Base-by-base conservation (phyloP, 148 eudicot species). In the Rhododendron mucronatum region DNA sequence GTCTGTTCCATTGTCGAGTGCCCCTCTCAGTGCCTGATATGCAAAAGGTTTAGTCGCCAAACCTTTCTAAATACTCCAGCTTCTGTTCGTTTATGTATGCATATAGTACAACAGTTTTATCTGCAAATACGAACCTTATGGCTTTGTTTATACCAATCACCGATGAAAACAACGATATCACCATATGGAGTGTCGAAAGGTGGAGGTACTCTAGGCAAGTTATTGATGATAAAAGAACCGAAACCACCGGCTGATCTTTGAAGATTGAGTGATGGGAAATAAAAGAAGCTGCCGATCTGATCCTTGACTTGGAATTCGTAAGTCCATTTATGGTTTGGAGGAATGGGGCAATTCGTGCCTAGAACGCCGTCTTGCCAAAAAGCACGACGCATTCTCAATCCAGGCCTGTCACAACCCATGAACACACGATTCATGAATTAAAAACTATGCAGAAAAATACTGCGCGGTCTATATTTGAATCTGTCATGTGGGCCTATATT, bases 1-100 rank as follows among this genome's bases (percentile, higher is more conserved):
- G 59, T 92, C 92, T 84, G 88, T 92, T 78, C 98, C 99, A 45
- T 87, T 91, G 82, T 95, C 89, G n/a, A 96, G 94, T 30, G 91
- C 81, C 88, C 78, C 94, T 91, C 99, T 96, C 91, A 95, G 88
- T 80, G 92, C 95, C 99, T 97, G 86, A 11, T 84, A 65, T 65
- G 48, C 41, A 84, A 78, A 41, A 10, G 71, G n/a, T 4, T 61
- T 61, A 61, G 26, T 21, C 26, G 0, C 26, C 69, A 21, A 23
- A 0, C 26, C 69, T 16, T 55, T 55, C 21, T 13, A 57, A 57
- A 57, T 57, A 41, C 44, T 41, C 44, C 44, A 5, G 63, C n/a
- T 57, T 57, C 2, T 57, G 63, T 57, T 57, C 63, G 20, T 57
- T 18, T 18, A 18, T 57, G 63, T 63, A 63, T 8, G 71, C 30